phyloP scores from a whole-genome alignment of 768 basidiomycete species.

The Cystobasidium ongulense region DNA sequence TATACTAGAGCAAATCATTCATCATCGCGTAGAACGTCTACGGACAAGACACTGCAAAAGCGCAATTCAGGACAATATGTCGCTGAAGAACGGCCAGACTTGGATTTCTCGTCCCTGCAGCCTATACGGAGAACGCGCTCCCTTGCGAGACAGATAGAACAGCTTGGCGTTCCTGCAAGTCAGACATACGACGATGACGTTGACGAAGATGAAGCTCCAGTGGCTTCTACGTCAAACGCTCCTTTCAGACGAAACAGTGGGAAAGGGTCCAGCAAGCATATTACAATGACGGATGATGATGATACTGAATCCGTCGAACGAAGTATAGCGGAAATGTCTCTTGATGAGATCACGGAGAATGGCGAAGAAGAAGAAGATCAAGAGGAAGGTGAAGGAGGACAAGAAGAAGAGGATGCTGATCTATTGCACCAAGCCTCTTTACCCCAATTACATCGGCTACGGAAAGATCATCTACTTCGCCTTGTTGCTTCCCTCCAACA shows the following conservation, averaged over 20 bases:
- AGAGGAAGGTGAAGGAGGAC: not conserved
- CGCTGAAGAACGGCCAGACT: not conserved
- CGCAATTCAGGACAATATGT: not conserved
- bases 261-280: not conserved
- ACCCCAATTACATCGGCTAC: constrained; percentile 19
- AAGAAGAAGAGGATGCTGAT: constrained; percentile 6
- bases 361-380: constrained; percentile 19
- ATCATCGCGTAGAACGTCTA: not conserved
- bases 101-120: not conserved
- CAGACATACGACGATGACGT: constrained; percentile 9
- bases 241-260: not conserved
- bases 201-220: constrained; percentile 10
- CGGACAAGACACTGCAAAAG: not conserved
- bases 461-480: constrained; percentile 25
- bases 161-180: constrained; percentile 19
- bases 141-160: constrained; percentile 20
- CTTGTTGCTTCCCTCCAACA: not conserved
- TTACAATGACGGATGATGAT: not conserved
- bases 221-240: not conserved
- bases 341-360: constrained; percentile 19
- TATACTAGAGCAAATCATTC: not conserved
- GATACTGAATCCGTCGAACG: constrained; percentile 16
- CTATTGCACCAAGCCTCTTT: not conserved
- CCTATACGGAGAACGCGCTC: constrained; percentile 17
- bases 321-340: constrained; percentile 28